Evolutionary conservation across 345 rosid species (phyloP), one percentile per base, ranked within the genome.

Genomic region (Rhizophora mangle): DNA sequence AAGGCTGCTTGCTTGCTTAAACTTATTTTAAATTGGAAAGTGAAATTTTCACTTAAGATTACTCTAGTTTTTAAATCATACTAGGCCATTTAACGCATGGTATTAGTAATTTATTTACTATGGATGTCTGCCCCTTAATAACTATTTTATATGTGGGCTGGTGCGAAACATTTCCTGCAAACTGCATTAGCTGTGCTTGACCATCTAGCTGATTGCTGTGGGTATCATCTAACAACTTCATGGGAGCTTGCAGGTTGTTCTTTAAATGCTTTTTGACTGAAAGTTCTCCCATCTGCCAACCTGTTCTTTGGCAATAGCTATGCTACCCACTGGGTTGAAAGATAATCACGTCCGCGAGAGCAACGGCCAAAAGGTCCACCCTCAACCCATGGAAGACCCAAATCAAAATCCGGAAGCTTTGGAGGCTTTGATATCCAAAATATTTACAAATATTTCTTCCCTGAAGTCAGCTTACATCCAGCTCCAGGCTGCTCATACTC

Each of bases 381-480:
- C 96, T 77, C 96, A 91, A 80, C 96, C 96, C 52, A 87, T 87
- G 94, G 94, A 91, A 87, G 92, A 87, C 63, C 74, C 86, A 65
- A 84, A 82, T 78, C 94, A 84, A 69, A 84, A 87, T 71, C 92
- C 90, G 4, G 90, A 91, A 80, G 92, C 94, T 65, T 67, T 85
- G 74, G 94, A 91, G 78, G 82, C 89, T 72, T 74, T 91, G 71
- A 86, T 88, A 67, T 83, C 94, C 54, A 88, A 87, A 73, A 52
- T 91, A 47, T 91, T 91, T 69, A 60, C 85, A 11, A 88, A 90
- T 74, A 87, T 90, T 70, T 90, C 96, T 10, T 80, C 92, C 29
- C 77, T 91, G 46, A 91, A 91, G 71, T 84, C 97, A 0, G 95
- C 97, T 79, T 91, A 91, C 69, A 91, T 88, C 55, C 82, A 91